Percentiles rank a stretch among this genome's conserved stretches.
Conservation (phyloP, 345 rosid species). For the Salix koriyanagi region DNA sequence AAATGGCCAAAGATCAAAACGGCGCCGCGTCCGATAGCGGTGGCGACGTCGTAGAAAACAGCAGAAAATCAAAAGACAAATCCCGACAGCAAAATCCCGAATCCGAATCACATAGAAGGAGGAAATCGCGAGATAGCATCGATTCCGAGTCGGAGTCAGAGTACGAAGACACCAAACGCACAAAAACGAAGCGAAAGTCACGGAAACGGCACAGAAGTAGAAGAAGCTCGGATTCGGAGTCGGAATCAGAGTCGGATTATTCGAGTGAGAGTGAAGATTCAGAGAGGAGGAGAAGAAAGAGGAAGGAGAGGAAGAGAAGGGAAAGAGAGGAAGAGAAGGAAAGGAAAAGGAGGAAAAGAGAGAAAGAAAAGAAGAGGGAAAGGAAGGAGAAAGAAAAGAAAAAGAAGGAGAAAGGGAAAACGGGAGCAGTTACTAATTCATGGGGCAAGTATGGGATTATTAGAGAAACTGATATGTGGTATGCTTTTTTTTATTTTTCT, state of each 20-base stretch:
- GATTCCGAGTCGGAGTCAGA: no score
- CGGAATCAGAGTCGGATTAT: conserved; percentile 25
- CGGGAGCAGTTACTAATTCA: conserved; percentile 74
- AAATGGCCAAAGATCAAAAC: conserved; percentile 33
- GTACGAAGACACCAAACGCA: conserved; percentile 22
- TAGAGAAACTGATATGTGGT: conserved; percentile 98
- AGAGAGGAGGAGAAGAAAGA: conserved; percentile 22
- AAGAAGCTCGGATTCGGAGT: conserved; percentile 26
- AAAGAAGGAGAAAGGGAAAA: conserved; percentile 24
- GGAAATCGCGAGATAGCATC: no score
- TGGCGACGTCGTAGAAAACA: not conserved
- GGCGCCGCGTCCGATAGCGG: conserved; percentile 9
- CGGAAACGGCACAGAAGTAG: conserved; percentile 17
- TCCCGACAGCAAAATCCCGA: conserved; percentile 27
- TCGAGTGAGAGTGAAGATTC: conserved; percentile 19
- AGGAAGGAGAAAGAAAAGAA: conserved; percentile 12
- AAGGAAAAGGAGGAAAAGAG: not conserved
- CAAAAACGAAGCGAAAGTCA: conserved; percentile 1
- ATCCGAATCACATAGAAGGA: not conserved
- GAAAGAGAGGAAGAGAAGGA: conserved; percentile 1
- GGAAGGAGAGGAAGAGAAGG: not conserved
- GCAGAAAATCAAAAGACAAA: conserved; percentile 14
- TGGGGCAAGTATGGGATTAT: conserved; percentile 95
- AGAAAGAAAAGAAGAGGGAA: conserved; percentile 2
- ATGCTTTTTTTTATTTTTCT: not conserved